These are phyloP conservation scores for Phytophthora capsici DNA, from an alignment of 352 stramenopile genomes.

Conservation along the genomic window DNA sequence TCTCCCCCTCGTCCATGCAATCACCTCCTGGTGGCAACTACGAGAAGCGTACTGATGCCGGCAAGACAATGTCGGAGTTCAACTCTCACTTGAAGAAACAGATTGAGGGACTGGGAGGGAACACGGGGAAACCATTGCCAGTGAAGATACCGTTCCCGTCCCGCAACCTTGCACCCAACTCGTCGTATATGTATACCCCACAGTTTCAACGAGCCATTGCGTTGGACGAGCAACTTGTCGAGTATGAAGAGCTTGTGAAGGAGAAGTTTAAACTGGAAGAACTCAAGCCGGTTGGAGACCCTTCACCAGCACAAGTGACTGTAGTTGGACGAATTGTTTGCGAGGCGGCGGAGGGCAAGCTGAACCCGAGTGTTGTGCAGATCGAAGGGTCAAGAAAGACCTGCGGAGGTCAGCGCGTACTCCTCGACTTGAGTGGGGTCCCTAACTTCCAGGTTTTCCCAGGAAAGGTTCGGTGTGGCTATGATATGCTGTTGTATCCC, in stretches of 20 bases:
- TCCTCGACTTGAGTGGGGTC: constrained; percentile 75
- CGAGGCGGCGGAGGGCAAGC: constrained; percentile 82
- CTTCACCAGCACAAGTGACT: constrained; percentile 74
- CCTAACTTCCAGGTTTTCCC: constrained; percentile 82
- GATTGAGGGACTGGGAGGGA: constrained; percentile 31
- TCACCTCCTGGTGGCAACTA: constrained; percentile 77
- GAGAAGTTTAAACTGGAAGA: constrained; percentile 66
- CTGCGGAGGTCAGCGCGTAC: constrained; percentile 80
- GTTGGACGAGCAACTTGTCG: constrained; percentile 76
- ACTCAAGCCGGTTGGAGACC: constrained; percentile 72
- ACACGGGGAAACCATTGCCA: constrained; percentile 22
- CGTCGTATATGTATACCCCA: constrained; percentile 87
- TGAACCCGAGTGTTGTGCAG: constrained; percentile 84
- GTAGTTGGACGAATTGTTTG: constrained; percentile 87
- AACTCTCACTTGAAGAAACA: constrained; percentile 76
- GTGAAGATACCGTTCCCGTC: constrained; percentile 57
- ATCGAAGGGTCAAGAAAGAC: constrained; percentile 85
- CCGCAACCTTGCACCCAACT: constrained; percentile 63
- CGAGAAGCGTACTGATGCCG: constrained; percentile 77
- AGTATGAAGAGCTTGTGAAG: constrained; percentile 82
- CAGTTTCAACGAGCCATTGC: constrained; percentile 78
- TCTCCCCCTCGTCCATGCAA: constrained; percentile 76
- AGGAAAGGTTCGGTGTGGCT: constrained; percentile 63
- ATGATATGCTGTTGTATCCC: no score
- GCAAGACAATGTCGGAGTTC: constrained; percentile 82